phyloP scores from a whole-genome alignment of 129 eudicot genomes.

The Flaveria sonorensis region DNA sequence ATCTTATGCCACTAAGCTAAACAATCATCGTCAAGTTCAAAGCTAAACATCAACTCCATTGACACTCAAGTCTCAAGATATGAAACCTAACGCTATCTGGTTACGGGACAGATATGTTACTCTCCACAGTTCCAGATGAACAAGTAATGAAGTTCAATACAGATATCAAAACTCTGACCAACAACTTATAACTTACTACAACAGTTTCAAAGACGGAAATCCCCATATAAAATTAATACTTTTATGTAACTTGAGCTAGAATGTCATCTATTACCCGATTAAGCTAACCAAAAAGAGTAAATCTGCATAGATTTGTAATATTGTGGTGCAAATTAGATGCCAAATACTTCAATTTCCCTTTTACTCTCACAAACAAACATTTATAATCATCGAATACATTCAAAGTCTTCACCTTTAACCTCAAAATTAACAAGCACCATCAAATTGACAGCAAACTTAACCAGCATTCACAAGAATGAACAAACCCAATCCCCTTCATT shows the following conservation, averaged over 20 bases:
- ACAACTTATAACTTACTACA: neutral
- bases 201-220: neutral
- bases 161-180: neutral
- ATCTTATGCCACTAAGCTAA: too few relatives aligned
- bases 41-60: neutral
- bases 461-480: conserved; percentile 18
- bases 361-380: neutral
- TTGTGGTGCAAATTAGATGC: neutral
- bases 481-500: conserved; percentile 23
- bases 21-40: neutral
- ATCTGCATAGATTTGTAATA: neutral
- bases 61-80: neutral
- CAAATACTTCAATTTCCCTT: neutral
- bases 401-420: conserved; percentile 11
- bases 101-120: too few relatives aligned
- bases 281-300: neutral
- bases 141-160: neutral
- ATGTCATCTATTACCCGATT: neutral
- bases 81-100: neutral
- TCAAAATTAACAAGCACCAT: neutral
- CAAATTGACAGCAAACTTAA: neutral
- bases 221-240: neutral
- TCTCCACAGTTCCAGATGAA: too few relatives aligned
- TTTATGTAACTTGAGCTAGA: neutral
- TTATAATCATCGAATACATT: neutral